Evolutionary conservation across 805 yeast genomes (phyloP), one percentile per base, ranked within the genome.

Genomic region (Deakozyma indianensis): DNA sequence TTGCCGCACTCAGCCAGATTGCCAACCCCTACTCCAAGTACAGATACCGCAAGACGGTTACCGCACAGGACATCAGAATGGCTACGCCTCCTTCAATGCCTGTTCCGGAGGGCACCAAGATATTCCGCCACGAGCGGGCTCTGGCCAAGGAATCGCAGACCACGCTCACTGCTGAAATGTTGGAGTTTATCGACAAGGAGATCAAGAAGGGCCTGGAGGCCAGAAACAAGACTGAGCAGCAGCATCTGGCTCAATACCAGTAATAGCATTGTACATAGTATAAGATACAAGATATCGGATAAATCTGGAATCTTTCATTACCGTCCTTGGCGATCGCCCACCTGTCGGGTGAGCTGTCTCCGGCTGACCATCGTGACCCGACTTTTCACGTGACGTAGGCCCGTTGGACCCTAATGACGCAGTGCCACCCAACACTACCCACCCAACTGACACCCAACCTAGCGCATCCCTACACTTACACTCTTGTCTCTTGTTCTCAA

Each of bases 11-110:
- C 50, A 60, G 63, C 48, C 77, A 84, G 47, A 71, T 88, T 51
- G 79, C 95, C 64, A 83, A 85, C 64, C 84, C 86, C 44, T 64
- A 78, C 56, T 79, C 88, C 51, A 76, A 77, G 60, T 73, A 48
- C n/a, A 52, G 62, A 23, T 57, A 57, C 43, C 60, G 58, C 9
- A 79, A 75, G 51, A 71, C 71, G 54, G 66, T 87, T 49, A 70
- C 79, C 9, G 78, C 72, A 50, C 63, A 70, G 32, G 87, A 83
- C 54, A 72, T 80, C 40, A 73, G 75, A 53, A 74, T 69, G 52
- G 66, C 81, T 55, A 69, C 69, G 16, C 77, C 84, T 16, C 94
- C 94, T 45, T 64, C 69, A 49, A 85, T 85, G 92, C 95, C 95
- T 42, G 62, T 75, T 50, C 69, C 83, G 11, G 75, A 75, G 51